Base-by-base conservation (phyloP, 2,329 filamentous ascomycete genomes). In the Knufia petricola region DNA sequence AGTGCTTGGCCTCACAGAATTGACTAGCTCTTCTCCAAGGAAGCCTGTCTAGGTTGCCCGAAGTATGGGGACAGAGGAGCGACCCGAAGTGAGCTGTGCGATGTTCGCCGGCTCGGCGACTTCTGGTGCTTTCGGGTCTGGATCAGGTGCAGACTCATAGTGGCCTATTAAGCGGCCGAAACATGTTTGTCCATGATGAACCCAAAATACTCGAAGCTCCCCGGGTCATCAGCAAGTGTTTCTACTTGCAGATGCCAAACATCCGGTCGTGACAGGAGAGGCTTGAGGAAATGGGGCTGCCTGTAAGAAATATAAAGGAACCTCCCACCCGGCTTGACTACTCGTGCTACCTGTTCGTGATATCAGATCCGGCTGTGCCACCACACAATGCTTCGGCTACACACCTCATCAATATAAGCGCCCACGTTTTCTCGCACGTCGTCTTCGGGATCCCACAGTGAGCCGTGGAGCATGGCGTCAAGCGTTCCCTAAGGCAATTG, bases 391-490 rank as follows among this genome's bases (percentile, higher is more conserved):
- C 15, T 21, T 41, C 34, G 24, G 34, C 34, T 31, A 51, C 50
- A 36, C 57, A 76, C 74, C 65, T 78, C 73, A 15, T 65, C 61
- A 4, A 77, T 61, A 55, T 78, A 79, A 19, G 60, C 61, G 3
- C 65, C 59, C 3, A 69, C 73, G 55, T 75, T 76, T 0, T 70
- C 62, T 32, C 63, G 54, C 0, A 76, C 73, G 28, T 74, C 69
- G 4, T 68, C 64, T 0, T 73, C 74, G 1, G 75, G 75, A 51
- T 63, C 69, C 73, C 74, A 78, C 0, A 69, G 69, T 52, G 69
- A 75, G 1, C 75, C 74, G 55, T 74, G 66, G 26, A 78, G 72
- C 70, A 78, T 76, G 40, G 71, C 73, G 60, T 78, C 74, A 2
- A 78, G 61, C 1, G 74, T 78, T 2, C 69, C 68, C 58, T 36